Evolutionary conservation across 768 basidiomycete species (phyloP).

Genomic region (Tephrocybe sp.): DNA sequence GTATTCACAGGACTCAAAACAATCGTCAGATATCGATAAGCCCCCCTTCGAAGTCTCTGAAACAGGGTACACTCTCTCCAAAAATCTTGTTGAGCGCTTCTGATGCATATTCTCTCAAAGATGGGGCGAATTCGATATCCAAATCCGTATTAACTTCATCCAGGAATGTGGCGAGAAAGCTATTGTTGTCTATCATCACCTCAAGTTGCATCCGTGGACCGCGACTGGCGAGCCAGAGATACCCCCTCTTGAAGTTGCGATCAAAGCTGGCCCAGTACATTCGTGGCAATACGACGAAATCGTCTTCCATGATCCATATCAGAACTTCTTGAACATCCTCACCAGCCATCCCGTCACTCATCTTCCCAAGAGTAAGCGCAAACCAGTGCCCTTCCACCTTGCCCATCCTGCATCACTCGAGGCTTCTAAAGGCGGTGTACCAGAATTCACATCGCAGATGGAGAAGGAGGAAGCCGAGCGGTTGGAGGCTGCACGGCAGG

Average conservation of each 20-base stretch:
- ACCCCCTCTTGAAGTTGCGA: slow-evolving; percentile 62
- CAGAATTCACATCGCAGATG: slow-evolving; percentile 85
- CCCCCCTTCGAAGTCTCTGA: slow-evolving; percentile 94
- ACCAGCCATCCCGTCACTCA: slow-evolving; percentile 81
- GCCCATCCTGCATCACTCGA: slow-evolving; percentile 63
- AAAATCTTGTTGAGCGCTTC: neutral
- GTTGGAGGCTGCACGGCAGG: slow-evolving; percentile 72
- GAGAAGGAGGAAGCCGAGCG: slow-evolving; percentile 83
- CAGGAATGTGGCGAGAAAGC: slow-evolving; percentile 90
- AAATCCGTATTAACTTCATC: slow-evolving; percentile 87
- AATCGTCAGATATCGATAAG: slow-evolving; percentile 74
- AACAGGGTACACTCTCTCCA: slow-evolving; percentile 64
- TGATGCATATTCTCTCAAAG: slow-evolving; percentile 30
- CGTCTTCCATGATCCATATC: slow-evolving; percentile 92
- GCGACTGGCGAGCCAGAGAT: slow-evolving; percentile 60
- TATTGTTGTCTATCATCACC: slow-evolving; percentile 83
- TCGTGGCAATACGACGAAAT: slow-evolving; percentile 99
- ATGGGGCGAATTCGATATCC: slow-evolving; percentile 99
- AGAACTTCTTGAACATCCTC: slow-evolving; percentile 79
- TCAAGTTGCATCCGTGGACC: slow-evolving; percentile 93
- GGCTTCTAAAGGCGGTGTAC: slow-evolving; percentile 63
- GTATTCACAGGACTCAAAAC: slow-evolving; percentile 3
- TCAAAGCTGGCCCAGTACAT: slow-evolving; percentile 77
- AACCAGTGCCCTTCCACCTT: slow-evolving; percentile 70
- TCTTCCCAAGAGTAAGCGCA: slow-evolving; percentile 60